Conservation (phyloP, 257 asterid species). For the Solanum chaucha region DNA sequence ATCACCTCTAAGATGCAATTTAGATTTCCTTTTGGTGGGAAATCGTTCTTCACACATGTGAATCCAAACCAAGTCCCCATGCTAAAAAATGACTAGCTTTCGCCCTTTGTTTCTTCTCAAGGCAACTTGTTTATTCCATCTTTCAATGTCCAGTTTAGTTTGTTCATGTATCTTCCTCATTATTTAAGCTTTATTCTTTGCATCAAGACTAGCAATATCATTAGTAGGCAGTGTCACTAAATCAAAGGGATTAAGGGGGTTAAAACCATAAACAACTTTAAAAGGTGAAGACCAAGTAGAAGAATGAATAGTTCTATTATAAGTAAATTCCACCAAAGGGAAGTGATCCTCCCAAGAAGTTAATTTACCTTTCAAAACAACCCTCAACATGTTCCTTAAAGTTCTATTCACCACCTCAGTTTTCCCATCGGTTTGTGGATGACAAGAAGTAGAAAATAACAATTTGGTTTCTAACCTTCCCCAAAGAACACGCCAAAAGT, state of each 20-base stretch:
- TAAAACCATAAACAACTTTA: neutral
- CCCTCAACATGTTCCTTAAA: too few relatives aligned
- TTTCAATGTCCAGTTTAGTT: neutral
- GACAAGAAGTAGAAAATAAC: too few relatives aligned
- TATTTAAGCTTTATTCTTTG: neutral
- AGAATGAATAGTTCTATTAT: neutral
- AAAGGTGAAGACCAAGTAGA: neutral
- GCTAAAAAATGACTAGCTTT: too few relatives aligned
- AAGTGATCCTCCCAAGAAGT: too few relatives aligned
- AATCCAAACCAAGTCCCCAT: neutral
- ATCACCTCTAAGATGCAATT: neutral
- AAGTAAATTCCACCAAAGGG: neutral
- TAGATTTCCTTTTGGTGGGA: neutral
- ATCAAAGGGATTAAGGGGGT: neutral
- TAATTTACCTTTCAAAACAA: too few relatives aligned
- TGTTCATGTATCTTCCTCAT: neutral
- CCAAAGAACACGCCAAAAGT: too few relatives aligned
- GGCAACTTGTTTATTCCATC: neutral
- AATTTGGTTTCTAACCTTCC: too few relatives aligned
- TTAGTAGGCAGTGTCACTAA: neutral
- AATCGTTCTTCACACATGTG: neutral
- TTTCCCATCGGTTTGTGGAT: too few relatives aligned
- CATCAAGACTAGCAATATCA: neutral
- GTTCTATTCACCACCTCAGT: too few relatives aligned
- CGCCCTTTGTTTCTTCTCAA: neutral